These are phyloP conservation scores for Rhizoclosmatium sp. DNA, from an alignment of 192 early-diverging fungal species.

Conservation along the genomic window DNA sequence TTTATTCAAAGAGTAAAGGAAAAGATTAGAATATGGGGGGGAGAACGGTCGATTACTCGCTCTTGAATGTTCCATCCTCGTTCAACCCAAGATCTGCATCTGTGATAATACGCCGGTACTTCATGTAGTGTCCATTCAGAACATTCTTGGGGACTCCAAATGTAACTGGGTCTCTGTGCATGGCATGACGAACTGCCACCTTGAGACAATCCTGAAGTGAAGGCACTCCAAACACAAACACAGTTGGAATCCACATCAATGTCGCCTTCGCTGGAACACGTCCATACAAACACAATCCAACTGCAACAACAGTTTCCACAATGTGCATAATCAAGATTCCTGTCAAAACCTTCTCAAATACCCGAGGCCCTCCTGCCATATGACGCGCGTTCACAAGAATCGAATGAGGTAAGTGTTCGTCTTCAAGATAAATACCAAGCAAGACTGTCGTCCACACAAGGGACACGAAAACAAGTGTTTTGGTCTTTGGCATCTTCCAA, in stretches of 20 bases:
- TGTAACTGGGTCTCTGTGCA: slow-evolving; percentile 34
- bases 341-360: slow-evolving; percentile 5
- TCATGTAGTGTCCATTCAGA: slow-evolving; percentile 39
- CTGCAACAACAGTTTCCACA: slow-evolving; percentile 18
- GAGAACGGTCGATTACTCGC: background rate
- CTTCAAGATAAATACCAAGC: background rate
- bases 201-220: slow-evolving; percentile 40
- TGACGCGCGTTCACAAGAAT: slow-evolving; percentile 1
- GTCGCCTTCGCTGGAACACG: slow-evolving; percentile 12
- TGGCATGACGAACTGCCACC: slow-evolving; percentile 28
- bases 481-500: slow-evolving; percentile 13
- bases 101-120: slow-evolving; percentile 35
- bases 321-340: slow-evolving; percentile 32
- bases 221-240: slow-evolving; percentile 42
- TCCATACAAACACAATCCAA: slow-evolving; percentile 33
- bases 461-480: background rate
- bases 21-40: background rate
- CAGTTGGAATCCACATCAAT: slow-evolving; percentile 36
- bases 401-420: slow-evolving; percentile 32
- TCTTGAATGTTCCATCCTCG: slow-evolving; percentile 9
- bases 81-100: slow-evolving; percentile 31
- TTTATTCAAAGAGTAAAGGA: background rate
- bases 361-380: slow-evolving; percentile 2
- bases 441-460: slow-evolving; percentile 24
- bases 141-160: slow-evolving; percentile 44